These are phyloP conservation scores for Meyerozyma athensensis DNA, from an alignment of 1,139 yeast species.

Conservation along the genomic window DNA sequence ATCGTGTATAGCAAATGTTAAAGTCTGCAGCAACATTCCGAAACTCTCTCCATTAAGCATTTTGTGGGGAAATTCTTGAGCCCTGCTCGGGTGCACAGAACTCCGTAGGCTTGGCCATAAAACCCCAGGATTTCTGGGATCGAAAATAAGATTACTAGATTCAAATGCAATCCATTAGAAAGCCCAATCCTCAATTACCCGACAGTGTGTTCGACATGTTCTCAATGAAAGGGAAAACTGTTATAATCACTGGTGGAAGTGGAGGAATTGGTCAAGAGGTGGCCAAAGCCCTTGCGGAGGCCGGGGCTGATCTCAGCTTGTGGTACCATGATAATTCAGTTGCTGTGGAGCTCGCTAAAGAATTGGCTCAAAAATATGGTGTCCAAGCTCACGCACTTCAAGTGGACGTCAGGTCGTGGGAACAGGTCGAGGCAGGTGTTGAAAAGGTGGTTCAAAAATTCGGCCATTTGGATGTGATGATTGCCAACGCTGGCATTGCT, in stretches of 20 bases:
- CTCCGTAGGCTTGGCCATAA: not conserved
- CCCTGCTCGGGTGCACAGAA: slow-evolving; percentile 2
- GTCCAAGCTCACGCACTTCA: slow-evolving; percentile 8
- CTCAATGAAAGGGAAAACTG: slow-evolving; percentile 76
- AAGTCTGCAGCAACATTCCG: not conserved
- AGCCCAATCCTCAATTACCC: slow-evolving; percentile 15
- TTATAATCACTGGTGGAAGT: slow-evolving; percentile 85
- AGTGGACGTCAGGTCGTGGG: slow-evolving; percentile 6
- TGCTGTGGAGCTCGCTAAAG: slow-evolving; percentile 45
- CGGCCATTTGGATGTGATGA: slow-evolving; percentile 7
- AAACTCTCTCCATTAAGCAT: not conserved
- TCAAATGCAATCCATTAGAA: not conserved
- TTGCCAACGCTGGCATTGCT: slow-evolving; percentile 9
- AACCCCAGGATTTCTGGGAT: not conserved
- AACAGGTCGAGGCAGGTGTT: slow-evolving; percentile 4
- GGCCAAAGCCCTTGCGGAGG: slow-evolving; percentile 84
- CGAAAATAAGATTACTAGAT: too few relatives aligned
- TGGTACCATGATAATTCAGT: slow-evolving; percentile 48
- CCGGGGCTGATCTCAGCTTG: slow-evolving; percentile 85
- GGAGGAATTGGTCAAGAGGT: slow-evolving; percentile 83
- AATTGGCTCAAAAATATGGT: slow-evolving; percentile 44
- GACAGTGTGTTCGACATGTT: slow-evolving; percentile 44
- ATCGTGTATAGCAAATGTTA: not conserved
- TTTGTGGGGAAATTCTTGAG: not conserved
- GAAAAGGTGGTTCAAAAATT: slow-evolving; percentile 4